These are phyloP conservation scores for Pestalotiopsis sp. DNA, from an alignment of 2,329 filamentous ascomycete species.

Conservation along the genomic window DNA sequence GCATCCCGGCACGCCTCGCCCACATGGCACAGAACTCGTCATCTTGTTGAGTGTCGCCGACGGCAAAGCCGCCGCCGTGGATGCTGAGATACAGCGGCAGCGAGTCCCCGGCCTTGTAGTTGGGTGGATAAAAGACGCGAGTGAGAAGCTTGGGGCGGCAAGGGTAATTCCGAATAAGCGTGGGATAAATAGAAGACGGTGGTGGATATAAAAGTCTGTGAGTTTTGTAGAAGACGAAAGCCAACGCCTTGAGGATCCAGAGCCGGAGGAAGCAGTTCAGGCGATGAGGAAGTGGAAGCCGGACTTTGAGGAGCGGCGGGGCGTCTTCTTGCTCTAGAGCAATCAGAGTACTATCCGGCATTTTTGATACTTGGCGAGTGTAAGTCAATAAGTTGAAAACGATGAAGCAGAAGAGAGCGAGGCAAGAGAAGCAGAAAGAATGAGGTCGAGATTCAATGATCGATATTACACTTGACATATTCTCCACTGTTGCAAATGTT, in stretches of 20 bases:
- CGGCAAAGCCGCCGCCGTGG: conserved; percentile 45
- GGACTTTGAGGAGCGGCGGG: conserved; percentile 11
- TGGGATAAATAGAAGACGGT: background rate
- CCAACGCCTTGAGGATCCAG: conserved; percentile 5
- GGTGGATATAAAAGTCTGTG: conserved; percentile 6
- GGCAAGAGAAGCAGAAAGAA: no score
- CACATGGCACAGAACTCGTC: conserved; percentile 44
- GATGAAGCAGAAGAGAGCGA: no score
- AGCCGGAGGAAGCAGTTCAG: conserved; percentile 9
- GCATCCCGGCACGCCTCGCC: conserved; percentile 36
- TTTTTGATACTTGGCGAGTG: no score
- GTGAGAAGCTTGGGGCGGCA: conserved; percentile 10
- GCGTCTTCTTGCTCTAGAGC: background rate
- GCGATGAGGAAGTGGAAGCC: conserved; percentile 8
- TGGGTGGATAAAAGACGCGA: conserved; percentile 12
- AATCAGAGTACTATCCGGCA: background rate
- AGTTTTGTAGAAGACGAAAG: background rate
- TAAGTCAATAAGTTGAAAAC: no score
- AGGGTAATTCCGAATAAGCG: conserved; percentile 2
- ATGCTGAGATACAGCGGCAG: conserved; percentile 42
- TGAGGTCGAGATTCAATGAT: no score
- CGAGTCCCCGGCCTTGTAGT: background rate
- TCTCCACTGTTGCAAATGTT: no score
- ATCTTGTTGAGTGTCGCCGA: conserved; percentile 38
- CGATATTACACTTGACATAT: no score